Evolutionary conservation across 148 eudicot genomes (phyloP), one percentile per base, ranked within the genome.

Genomic region (Cornus controversa): DNA sequence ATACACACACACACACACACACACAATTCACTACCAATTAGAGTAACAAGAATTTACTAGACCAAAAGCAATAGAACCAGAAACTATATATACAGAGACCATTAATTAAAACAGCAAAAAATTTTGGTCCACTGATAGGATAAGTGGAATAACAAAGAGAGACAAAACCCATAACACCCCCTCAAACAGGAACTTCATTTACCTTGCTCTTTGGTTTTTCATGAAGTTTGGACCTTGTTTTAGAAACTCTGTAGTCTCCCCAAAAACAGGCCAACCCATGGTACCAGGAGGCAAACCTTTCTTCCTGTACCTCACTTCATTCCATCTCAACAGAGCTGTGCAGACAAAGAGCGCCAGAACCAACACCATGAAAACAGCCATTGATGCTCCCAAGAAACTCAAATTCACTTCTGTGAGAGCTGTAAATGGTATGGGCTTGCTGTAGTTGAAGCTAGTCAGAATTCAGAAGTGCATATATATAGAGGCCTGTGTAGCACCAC

Each of bases 201-300:
- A 94, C 98, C 98, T 95, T 74, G 92, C 84, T 89, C 92, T 89
- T 83, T 95, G 94, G 85, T 82, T 90, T 67, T 84, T 95, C 87
- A 95, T 95, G 86, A 95, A 95, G 79, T 72, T 79, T 16, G 98
- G 98, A 31, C 98, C 98, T 74, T 86, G 97, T 85, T 90, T 95
- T 9, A 95, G 96, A 72, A 95, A 95, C 81, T 95, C 96, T 71
- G 96, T 91, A 68, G 98, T 95, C 76, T 95, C 98, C 75, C 98
- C 98, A 82, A 95, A 91, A 64, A 95, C 76, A 23, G 98, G 98
- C 98, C 98, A 95, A 65, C 99, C 99, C 99, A 95, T 95, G 28
- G 97, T 95, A 7, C 99, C 99, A 26, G 99, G 99, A 2, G 99
- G 97, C 73, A 95, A 74, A 4, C 93, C 93, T 83, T 89, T 93